Percentiles rank a stretch among this genome's conserved stretches.
Evolutionary conservation across 306 rosid genomes (phyloP).

Genomic region (Begonia fuchsioides): DNA sequence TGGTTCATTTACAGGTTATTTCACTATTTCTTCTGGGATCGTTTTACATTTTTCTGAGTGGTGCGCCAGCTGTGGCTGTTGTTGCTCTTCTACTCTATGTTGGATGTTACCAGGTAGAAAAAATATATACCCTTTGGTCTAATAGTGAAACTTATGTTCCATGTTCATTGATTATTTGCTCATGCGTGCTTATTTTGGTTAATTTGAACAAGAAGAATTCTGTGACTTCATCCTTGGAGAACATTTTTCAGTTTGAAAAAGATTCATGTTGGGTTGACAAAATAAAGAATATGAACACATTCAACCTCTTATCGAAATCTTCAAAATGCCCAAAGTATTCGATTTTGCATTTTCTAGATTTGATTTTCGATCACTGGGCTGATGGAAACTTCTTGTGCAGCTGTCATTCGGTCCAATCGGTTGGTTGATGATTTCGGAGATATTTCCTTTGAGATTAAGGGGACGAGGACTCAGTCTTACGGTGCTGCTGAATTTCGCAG

Average conservation of each 20-base stretch:
- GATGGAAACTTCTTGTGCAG: constrained; percentile 29
- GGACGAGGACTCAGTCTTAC: constrained; percentile 91
- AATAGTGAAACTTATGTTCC: too few relatives aligned
- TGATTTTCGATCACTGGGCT: not conserved
- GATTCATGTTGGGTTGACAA: too few relatives aligned
- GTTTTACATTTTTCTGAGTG: constrained; percentile 61
- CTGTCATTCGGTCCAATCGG: constrained; percentile 95
- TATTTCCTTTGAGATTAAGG: constrained; percentile 76
- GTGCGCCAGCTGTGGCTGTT: constrained; percentile 52
- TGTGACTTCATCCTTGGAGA: too few relatives aligned
- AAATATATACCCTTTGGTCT: constrained; percentile 7
- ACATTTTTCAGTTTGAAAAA: too few relatives aligned
- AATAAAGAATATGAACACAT: not conserved
- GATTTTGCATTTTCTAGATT: not conserved
- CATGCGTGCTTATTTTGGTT: too few relatives aligned
- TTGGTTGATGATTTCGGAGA: constrained; percentile 94
- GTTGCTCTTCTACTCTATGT: constrained; percentile 71
- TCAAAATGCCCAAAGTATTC: not conserved
- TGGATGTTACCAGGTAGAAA: constrained; percentile 85
- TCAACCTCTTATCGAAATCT: not conserved
- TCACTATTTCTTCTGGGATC: constrained; percentile 83
- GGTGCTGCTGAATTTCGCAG: constrained; percentile 74
- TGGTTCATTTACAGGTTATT: constrained; percentile 41
- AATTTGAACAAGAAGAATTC: too few relatives aligned
- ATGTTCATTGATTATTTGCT: too few relatives aligned